Percentiles rank a stretch among this genome's conserved stretches.
Evolutionary conservation across 805 yeast species (phyloP).

Genomic region (Pichia kluyveri): DNA sequence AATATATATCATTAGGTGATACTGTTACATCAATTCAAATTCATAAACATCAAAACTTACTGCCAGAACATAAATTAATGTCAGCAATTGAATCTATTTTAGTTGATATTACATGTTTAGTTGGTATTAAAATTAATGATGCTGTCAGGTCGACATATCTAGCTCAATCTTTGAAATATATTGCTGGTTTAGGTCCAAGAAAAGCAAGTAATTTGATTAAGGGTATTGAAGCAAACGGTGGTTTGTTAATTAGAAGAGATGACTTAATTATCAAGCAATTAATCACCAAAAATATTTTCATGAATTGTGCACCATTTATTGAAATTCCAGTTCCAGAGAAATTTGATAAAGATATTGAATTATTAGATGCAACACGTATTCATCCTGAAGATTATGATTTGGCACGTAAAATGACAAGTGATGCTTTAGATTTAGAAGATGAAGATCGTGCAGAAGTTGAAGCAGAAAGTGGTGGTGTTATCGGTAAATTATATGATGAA

Average conservation of each 20-base stretch:
- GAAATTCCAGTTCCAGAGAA: conserved; percentile 59
- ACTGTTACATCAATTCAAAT: conserved; percentile 62
- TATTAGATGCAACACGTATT: conserved; percentile 88
- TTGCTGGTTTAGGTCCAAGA: conserved; percentile 93
- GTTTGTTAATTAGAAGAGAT: conserved; percentile 56
- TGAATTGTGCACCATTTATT: conserved; percentile 88
- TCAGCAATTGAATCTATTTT: conserved; percentile 71
- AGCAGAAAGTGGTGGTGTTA: conserved; percentile 69
- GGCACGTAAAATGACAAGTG: conserved; percentile 96
- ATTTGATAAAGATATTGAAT: conserved; percentile 56
- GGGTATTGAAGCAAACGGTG: conserved; percentile 63
- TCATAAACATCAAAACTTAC: conserved; percentile 58
- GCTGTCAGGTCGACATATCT: conserved; percentile 71
- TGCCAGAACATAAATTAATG: conserved; percentile 52
- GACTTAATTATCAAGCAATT: conserved; percentile 78
- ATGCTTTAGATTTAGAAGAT: conserved; percentile 92
- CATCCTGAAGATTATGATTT: conserved; percentile 97
- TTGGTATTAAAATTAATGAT: conserved; percentile 89
- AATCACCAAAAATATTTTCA: conserved; percentile 70
- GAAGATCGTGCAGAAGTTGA: conserved; percentile 75
- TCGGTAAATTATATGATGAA: conserved; percentile 61
- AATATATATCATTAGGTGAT: conserved; percentile 74
- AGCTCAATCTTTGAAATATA: conserved; percentile 63
- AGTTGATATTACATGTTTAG: conserved; percentile 84
- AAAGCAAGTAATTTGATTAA: conserved; percentile 83